Conservation (phyloP, 2,329 filamentous ascomycete genomes). For the Pseudocercospora crystallina region DNA sequence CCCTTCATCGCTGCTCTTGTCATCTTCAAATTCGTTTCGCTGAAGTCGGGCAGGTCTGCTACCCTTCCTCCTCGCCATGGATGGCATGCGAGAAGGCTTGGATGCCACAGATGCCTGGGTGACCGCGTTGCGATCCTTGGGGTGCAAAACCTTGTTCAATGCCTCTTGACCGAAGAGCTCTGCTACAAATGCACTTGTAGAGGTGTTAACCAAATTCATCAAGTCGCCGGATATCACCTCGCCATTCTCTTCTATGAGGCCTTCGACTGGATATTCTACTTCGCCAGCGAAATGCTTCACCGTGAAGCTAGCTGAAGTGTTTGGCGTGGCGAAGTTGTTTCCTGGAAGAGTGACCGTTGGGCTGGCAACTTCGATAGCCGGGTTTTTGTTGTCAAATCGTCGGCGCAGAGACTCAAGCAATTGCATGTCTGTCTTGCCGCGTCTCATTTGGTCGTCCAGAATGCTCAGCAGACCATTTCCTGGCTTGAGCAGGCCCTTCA, state of each 20-base stretch:
- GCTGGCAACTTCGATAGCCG: constrained; percentile 77
- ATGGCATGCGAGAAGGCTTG: constrained; percentile 87
- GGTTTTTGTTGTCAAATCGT: constrained; percentile 92
- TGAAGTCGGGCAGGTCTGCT: constrained; percentile 49
- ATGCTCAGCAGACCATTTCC: constrained; percentile 93
- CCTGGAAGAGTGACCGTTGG: constrained; percentile 76
- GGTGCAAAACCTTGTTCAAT: constrained; percentile 88
- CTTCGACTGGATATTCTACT: constrained; percentile 86
- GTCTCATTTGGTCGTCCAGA: constrained; percentile 89
- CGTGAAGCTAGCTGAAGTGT: constrained; percentile 77
- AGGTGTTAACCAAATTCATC: constrained; percentile 87
- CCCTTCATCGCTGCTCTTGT: constrained; percentile 45
- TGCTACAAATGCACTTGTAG: constrained; percentile 83
- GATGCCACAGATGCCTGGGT: constrained; percentile 96
- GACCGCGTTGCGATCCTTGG: constrained; percentile 83
- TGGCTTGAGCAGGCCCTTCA: constrained; percentile 85
- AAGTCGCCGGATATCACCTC: constrained; percentile 94
- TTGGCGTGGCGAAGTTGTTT: constrained; percentile 85
- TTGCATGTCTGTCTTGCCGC: constrained; percentile 84
- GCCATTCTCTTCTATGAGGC: constrained; percentile 90
- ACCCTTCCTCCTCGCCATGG: constrained; percentile 80
- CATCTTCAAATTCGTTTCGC: constrained; percentile 43
- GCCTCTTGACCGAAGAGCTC: constrained; percentile 96
- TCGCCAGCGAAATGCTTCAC: constrained; percentile 95
- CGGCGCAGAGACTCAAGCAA: constrained; percentile 87